Conservation (phyloP, 1,284 basidiomycete genomes). For the Boletellus dicymbophilus region DNA sequence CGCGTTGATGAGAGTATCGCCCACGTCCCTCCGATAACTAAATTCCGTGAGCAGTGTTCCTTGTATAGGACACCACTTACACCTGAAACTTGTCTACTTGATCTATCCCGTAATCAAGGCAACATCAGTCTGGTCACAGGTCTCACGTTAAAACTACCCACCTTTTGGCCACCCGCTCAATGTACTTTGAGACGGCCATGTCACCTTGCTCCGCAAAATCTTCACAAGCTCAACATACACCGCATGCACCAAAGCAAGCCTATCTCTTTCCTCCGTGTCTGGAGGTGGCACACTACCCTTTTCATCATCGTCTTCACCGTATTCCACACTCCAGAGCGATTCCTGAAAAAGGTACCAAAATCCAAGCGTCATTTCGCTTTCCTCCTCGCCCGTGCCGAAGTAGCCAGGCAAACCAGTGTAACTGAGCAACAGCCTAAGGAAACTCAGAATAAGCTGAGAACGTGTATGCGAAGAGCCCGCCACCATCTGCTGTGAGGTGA, state of each 20-base stretch:
- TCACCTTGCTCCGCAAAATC: slow-evolving; percentile 71
- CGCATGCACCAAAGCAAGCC: slow-evolving; percentile 64
- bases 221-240: slow-evolving; percentile 80
- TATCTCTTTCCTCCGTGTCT: slow-evolving; percentile 42
- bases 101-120: slow-evolving; percentile 42
- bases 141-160: slow-evolving; percentile 31
- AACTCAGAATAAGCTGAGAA: slow-evolving; percentile 65
- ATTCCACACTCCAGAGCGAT: slow-evolving; percentile 77
- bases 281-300: slow-evolving; percentile 28
- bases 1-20: slow-evolving; percentile 90
- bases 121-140: slow-evolving; percentile 8
- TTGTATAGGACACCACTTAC: slow-evolving; percentile 41
- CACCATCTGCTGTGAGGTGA: slow-evolving; percentile 47
- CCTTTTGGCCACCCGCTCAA: slow-evolving; percentile 69
- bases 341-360: slow-evolving; percentile 93
- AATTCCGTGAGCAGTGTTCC: slow-evolving; percentile 14
- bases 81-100: slow-evolving; percentile 75
- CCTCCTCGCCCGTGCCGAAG: slow-evolving; percentile 80
- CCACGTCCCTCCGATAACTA: slow-evolving; percentile 86
- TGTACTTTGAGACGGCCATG: slow-evolving; percentile 56
- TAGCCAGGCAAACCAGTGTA: slow-evolving; percentile 77
- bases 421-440: slow-evolving; percentile 70
- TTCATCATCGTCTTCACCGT: slow-evolving; percentile 48
- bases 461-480: slow-evolving; percentile 29
- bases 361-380: slow-evolving; percentile 82